Evolutionary conservation across 2,329 filamentous ascomycete species (phyloP).

Genomic region (Ophiosphaerella korrae): DNA sequence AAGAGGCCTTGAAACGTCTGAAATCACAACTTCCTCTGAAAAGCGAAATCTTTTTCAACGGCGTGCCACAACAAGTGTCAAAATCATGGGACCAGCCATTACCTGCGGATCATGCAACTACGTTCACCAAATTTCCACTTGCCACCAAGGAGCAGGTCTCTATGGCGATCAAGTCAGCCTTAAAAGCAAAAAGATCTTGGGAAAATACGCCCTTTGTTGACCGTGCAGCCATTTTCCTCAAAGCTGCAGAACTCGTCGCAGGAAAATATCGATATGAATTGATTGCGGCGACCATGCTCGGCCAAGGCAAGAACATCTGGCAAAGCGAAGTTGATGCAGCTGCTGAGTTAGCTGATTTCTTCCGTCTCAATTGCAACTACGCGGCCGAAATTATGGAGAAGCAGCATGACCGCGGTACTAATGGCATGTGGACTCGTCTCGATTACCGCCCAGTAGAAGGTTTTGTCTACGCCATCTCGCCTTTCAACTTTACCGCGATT

Average conservation of each 20-base stretch:
- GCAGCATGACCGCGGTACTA: conserved; percentile 79
- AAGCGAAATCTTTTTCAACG: conserved; percentile 33
- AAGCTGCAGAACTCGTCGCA: conserved; percentile 86
- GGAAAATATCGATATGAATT: conserved; percentile 90
- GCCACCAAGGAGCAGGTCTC: conserved; percentile 76
- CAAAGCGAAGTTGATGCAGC: conserved; percentile 96
- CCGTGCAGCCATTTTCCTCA: conserved; percentile 88
- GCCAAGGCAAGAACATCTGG: conserved; percentile 97
- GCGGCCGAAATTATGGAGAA: conserved; percentile 85
- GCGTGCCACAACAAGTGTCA: conserved; percentile 27
- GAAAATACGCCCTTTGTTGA: conserved; percentile 84
- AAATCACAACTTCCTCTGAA: conserved; percentile 32
- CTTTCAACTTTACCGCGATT: conserved; percentile 97
- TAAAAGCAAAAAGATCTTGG: conserved; percentile 83
- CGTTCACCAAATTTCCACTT: conserved; percentile 80
- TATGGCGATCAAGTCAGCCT: conserved; percentile 77
- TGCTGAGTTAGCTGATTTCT: conserved; percentile 87
- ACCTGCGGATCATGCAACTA: conserved; percentile 63
- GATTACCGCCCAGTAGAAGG: conserved; percentile 89
- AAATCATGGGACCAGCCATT: conserved; percentile 35
- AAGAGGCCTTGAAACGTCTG: conserved; percentile 30
- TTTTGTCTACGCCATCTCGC: conserved; percentile 90
- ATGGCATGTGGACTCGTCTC: conserved; percentile 82
- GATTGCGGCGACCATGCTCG: conserved; percentile 92
- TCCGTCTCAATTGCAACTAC: conserved; percentile 89